Evolutionary conservation across 176 grass and related monocot genomes (phyloP), one percentile per base, ranked within the genome.

Genomic region (Cenchrus fungigraminus): DNA sequence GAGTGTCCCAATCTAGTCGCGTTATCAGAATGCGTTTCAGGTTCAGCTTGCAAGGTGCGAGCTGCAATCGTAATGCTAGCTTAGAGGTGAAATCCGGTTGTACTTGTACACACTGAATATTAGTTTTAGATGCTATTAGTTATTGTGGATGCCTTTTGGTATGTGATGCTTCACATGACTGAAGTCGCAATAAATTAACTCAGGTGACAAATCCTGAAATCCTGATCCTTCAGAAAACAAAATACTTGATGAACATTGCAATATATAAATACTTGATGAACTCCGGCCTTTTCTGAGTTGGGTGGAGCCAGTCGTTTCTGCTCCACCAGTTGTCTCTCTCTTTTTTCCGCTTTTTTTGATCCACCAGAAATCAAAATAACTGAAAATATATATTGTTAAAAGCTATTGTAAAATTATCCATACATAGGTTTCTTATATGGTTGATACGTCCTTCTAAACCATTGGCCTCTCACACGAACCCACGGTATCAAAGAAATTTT

Each of bases 11-110:
- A 16, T 12, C 2, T 60, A 47, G 50, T 34, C 25, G 15, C 8
- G 50, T 37, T 17, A 17, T 14, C 59, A 50, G 49, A 73, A 51
- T 51, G 46, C 6, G 59, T 47, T 73, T 6, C 37, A 46, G 19
- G 17, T 69, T 8, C n/a, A 54, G 49, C 49, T 74, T 54, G 28
- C 49, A 53, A 54, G 13, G 22, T 54, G 17, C 14, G 25, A 73
- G 6, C 70, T 0, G 2, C 46, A 51, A 28, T 2, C 59, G 59
- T 20, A 9, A n/a, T 58, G 52, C 43, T 81, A 81, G 78, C 50
- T 60, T 57, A 82, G 50, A 44, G 65, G 58, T 83, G 20, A 73
- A 86, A 32, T 79, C 17, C 22, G 2, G 37, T 4, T 40, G 37
- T 40, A 40, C 7, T 58, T 86, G 79, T 68, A 47, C 40, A 81